Percentiles rank a stretch among this genome's conserved stretches.
Evolutionary conservation across 331 rosid species (phyloP).

Genomic region (Quercus tomentella): DNA sequence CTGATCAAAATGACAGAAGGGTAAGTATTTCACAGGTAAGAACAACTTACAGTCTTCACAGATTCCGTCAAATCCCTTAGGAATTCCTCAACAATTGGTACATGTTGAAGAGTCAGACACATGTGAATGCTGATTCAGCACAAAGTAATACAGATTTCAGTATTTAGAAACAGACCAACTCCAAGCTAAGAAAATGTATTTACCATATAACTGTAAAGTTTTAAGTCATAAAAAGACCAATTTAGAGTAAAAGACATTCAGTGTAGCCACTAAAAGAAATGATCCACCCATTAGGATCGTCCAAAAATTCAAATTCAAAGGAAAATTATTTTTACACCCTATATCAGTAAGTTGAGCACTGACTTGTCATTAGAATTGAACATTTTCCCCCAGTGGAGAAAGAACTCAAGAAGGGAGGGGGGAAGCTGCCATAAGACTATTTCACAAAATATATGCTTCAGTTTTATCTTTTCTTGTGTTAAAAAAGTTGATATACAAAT

Average conservation of each 20-base stretch:
- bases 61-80: conserved; percentile 70
- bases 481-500: not conserved
- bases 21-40: not conserved
- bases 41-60: conserved; percentile 65
- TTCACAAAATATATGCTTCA: not conserved
- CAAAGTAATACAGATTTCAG: conserved; percentile 4
- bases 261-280: not conserved
- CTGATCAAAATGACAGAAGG: not conserved
- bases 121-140: conserved; percentile 73
- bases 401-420: no score
- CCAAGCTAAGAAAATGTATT: not conserved
- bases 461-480: not conserved
- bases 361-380: not conserved
- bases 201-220: not conserved
- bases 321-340: not conserved
- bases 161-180: not conserved
- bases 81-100: conserved; percentile 62
- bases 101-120: conserved; percentile 90
- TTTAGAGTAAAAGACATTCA: not conserved
- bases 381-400: not conserved
- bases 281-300: not conserved
- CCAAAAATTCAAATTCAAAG: no score
- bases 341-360: not conserved
- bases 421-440: not conserved
- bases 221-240: not conserved